Base-by-base conservation (phyloP, 148 eudicot genomes). In the Pharnaceum exiguum region DNA sequence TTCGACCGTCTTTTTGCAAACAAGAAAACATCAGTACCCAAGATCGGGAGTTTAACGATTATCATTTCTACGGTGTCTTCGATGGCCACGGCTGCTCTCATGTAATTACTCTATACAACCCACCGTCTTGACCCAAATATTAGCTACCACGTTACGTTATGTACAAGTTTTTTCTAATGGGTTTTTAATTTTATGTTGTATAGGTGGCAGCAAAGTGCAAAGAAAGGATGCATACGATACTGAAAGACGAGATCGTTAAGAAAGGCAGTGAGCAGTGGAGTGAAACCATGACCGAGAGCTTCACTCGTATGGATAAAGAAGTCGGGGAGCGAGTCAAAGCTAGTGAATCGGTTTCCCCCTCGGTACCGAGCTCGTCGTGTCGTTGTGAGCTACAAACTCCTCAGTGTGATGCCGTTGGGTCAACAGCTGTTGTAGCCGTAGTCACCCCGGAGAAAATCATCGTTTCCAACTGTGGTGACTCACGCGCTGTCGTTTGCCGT, bases 401-500 rank as follows among this genome's bases (percentile, higher is more conserved):
- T 5, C 78, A 74, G 66, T 75, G 78, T 28, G 82, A 79, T 16
- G 83, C 90, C 15, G 96, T 87, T 33, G 96, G 96, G 47, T 84
- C 96, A 15, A 87, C 96, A 0, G 96, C 96, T 1, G 95, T 84
- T 1, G 90, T 81, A 10, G 78, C 95, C 7, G 51, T 85, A 18
- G 83, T 85, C 0, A 60, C 87, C 13, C 67, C 83, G 18, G 68
- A 79, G 3, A 77, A 83, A 53, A 77, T 85, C 43, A 58, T 89
- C 8, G 87, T 89, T 19, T 81, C 94, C 0, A 89, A 89, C 60
- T 76, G 80, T 50, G 96, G 96, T 10, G 96, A 89, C 66, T 89
- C 96, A 0, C 80, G 96, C 35, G 94, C 96, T 22, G 87, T 89
- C 12, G 75, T 89, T 2, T 72, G 83, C 38, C 74, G 96, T 2